A percentile compares a stretch with the other conserved stretches of the same genome.
These are phyloP conservation scores for Talaromyces marneffei DNA, from an alignment of 2,329 filamentous ascomycete species.

Conservation along the genomic window DNA sequence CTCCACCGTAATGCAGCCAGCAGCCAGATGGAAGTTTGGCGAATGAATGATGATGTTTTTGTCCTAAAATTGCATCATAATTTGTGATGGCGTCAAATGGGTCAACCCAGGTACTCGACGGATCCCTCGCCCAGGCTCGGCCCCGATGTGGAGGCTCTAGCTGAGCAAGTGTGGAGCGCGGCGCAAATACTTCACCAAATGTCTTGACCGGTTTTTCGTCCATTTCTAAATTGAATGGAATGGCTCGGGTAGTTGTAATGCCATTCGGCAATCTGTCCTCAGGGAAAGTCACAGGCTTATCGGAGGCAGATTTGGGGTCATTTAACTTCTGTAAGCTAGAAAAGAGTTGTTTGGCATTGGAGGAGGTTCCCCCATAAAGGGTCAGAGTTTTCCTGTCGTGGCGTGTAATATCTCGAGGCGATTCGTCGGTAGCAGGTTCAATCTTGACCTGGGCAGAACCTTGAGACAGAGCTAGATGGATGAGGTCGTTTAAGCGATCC, in stretches of 20 bases:
- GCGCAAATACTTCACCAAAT: slow-evolving; percentile 42
- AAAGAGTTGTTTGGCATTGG: slow-evolving; percentile 71
- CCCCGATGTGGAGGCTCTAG: slow-evolving; percentile 38
- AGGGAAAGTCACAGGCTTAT: slow-evolving; percentile 40
- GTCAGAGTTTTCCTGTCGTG: slow-evolving; percentile 62
- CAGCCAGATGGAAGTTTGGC: slow-evolving; percentile 35
- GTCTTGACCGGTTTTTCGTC: slow-evolving; percentile 31
- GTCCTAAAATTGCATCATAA: slow-evolving; percentile 28
- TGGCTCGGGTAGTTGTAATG: slow-evolving; percentile 62
- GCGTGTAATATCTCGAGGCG: slow-evolving; percentile 20
- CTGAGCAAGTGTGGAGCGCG: slow-evolving; percentile 32
- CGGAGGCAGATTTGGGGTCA: slow-evolving; percentile 31
- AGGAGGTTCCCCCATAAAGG: slow-evolving; percentile 63
- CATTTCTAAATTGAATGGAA: slow-evolving; percentile 43
- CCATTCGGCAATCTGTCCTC: slow-evolving; percentile 68
- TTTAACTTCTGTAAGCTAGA: slow-evolving; percentile 66
- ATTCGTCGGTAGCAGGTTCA: slow-evolving; percentile 29
- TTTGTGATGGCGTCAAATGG: slow-evolving; percentile 36
- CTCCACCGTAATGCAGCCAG: slow-evolving; percentile 41
- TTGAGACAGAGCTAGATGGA: slow-evolving; percentile 56
- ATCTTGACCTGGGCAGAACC: slow-evolving; percentile 31
- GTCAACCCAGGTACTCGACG: slow-evolving; percentile 35
- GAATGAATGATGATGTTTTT: slow-evolving; percentile 37
- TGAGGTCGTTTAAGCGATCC: slow-evolving; percentile 56
- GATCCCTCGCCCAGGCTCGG: slow-evolving; percentile 28